Evolutionary conservation across 441 rosid species (phyloP), one percentile per base, ranked within the genome.

Genomic region (Populus hybrid): DNA sequence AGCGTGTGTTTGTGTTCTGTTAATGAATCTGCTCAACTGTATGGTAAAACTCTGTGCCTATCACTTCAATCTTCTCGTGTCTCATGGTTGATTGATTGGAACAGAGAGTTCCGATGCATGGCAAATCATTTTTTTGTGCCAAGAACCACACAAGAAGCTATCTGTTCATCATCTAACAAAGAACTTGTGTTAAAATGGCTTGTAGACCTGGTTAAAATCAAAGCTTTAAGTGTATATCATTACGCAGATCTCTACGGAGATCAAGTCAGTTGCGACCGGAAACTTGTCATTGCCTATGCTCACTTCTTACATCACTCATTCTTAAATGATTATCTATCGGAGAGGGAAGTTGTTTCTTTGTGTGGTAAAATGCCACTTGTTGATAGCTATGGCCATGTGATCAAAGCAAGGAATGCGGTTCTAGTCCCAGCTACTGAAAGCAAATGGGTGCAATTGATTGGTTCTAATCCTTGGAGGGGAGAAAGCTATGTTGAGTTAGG

Each of bases 391-490:
- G 88, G 94, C 1, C 1, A 9, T 69, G 87, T 86, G 21, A 78
- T 18, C 29, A 86, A 64, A 2, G 53, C 0, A 3, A 66, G 85
- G 35, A 42, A 9, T 1, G 87, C 82, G 0, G 86, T 87, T 83
- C 93, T 93, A 77, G 90, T 91, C 35, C 93, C 94, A 11, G 94
- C 90, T 71, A 84, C 74, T 6, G 91, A 68, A 45, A 90, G 94
- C 83, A 88, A 89, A 79, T 93, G 96, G 97, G 81, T 81, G 4
- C 73, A 85, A 67, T 61, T 91, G 69, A 74, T 86, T 66, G 86
- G 76, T 28, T 89, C 96, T 7, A 89, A 87, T 53, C 92, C 87
- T 0, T 90, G 94, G 94, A 87, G 82, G 24, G 64, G 50, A n/a
- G 84, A 79, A 7, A 87, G 86, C 14, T 90, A 76, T 29, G 71